Percentiles rank a stretch among this genome's conserved stretches.
phyloP scores from a whole-genome alignment of 108 stramenopile genomes.

The Cyclotella choctawhatcheeana region DNA sequence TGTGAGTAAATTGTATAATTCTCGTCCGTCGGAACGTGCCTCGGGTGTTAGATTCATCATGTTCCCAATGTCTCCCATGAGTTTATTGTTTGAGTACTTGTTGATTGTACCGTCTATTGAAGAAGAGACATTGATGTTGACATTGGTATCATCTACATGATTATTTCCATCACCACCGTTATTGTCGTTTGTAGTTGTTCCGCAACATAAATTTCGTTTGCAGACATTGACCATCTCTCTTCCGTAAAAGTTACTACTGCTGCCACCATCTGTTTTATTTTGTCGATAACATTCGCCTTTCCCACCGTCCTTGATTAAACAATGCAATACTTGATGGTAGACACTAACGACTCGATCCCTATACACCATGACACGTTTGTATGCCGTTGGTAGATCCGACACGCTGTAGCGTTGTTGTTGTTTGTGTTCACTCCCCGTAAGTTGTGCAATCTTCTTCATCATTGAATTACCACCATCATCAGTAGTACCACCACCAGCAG shows the following conservation, averaged over 20 bases:
- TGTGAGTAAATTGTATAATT: constrained; percentile 51
- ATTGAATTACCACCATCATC: neutral
- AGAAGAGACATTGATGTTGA: no score
- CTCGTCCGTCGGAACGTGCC: constrained; percentile 65
- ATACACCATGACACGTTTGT: constrained; percentile 67
- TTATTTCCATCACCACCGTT: neutral
- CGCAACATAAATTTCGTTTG: constrained; percentile 54
- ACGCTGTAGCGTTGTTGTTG: no score
- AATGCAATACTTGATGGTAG: constrained; percentile 67
- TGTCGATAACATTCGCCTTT: constrained; percentile 15
- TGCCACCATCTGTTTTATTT: neutral
- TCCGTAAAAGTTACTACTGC: constrained; percentile 2
- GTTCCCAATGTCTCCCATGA: constrained; percentile 80
- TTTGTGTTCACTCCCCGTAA: constrained; percentile 1
- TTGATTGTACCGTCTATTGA: no score
- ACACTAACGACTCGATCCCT: constrained; percentile 77
- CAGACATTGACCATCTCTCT: constrained; percentile 16
- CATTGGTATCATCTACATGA: neutral
- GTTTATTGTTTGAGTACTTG: constrained; percentile 71
- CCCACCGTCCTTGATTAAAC: constrained; percentile 53
- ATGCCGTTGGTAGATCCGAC: constrained; percentile 52
- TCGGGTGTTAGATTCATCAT: constrained; percentile 54
- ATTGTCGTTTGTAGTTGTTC: neutral
- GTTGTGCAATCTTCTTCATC: neutral
- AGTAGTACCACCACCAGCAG: neutral